These are phyloP conservation scores for Ceratobasidium sp. DNA, from an alignment of 1,284 basidiomycete species.

Conservation along the genomic window DNA sequence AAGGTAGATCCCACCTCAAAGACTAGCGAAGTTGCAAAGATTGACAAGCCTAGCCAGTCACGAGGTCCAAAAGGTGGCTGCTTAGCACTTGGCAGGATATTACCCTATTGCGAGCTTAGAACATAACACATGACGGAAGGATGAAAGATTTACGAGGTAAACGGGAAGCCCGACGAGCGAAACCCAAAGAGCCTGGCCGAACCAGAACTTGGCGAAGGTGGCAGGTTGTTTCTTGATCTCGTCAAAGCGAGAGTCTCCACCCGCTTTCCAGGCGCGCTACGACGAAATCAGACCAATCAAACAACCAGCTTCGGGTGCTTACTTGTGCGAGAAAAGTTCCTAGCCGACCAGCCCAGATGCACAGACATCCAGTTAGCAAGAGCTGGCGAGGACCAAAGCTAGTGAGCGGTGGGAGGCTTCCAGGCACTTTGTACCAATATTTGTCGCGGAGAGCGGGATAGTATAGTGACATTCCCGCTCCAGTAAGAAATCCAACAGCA, in stretches of 20 bases:
- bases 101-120: constrained; percentile 59
- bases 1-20: constrained; percentile 21
- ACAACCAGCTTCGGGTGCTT: neutral
- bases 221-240: constrained; percentile 46
- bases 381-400: constrained; percentile 47
- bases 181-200: constrained; percentile 48
- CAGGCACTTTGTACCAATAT: constrained; percentile 40
- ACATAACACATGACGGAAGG: neutral
- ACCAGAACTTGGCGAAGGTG: constrained; percentile 45
- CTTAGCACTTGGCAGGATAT: constrained; percentile 68
- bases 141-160: constrained; percentile 22
- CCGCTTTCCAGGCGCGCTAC: constrained; percentile 45
- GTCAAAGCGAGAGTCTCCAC: constrained; percentile 48
- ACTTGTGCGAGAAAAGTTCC: constrained; percentile 46
- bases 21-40: constrained; percentile 67
- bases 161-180: constrained; percentile 43
- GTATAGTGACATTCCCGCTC: constrained; percentile 44
- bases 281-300: neutral
- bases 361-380: constrained; percentile 44
- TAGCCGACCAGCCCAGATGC: constrained; percentile 46
- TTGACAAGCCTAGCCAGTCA: constrained; percentile 70
- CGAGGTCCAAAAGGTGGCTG: constrained; percentile 71
- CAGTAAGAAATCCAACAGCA: constrained; percentile 46
- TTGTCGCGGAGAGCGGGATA: constrained; percentile 37
- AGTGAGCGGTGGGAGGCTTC: constrained; percentile 20